Base-by-base conservation (phyloP, 2,329 filamentous ascomycete genomes). In the Diplocarpon mali region DNA sequence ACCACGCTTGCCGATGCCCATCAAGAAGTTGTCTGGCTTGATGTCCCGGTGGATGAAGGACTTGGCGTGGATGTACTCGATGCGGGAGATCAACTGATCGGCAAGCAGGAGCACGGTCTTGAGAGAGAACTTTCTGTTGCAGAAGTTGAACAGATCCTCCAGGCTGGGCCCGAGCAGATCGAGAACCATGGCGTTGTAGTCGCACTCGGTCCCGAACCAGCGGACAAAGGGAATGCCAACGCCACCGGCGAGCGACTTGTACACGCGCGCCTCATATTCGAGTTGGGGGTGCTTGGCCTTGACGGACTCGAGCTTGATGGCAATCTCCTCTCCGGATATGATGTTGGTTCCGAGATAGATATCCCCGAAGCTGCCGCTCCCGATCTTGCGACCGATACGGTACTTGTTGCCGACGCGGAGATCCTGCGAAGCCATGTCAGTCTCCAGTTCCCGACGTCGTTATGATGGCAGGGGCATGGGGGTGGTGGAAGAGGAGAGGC, bases 111-210 rank as follows among this genome's bases (percentile, higher is more conserved):
- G 76, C 24, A 98, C 92, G 1, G 92, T 98, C 83, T 98, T 98
- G 57, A 98, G 72, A 11, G 92, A 95, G 73, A 96, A 98, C 67
- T 96, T 96, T 67, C 92, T 85, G 80, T 96, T 96, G 80, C 92
- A 98, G 69, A 96, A 96, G 78, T 98, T 96, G 85, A 98, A 98
- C 29, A 98, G 77, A 64, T 98, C 92, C 69, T 98, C 92, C 67
- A 98, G 71, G 62, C 84, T 92, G 56, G 92, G 92, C 32, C 92
- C 92, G 47, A 98, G 84, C 20, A 98, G 81, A 63, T 98, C 92
- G 55, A 96, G 80, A 42, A 98, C 92, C 92, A 98, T 96, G 66
- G 92, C 92, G 69, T 98, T 96, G 80, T 98, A 96, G 72, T 96
- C 92, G 69, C 90, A 96, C 70, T 98, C 92, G 49, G 90, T 96